Conservation (phyloP, 2,329 filamentous ascomycete species). For the Aspergillus sp. region DNA sequence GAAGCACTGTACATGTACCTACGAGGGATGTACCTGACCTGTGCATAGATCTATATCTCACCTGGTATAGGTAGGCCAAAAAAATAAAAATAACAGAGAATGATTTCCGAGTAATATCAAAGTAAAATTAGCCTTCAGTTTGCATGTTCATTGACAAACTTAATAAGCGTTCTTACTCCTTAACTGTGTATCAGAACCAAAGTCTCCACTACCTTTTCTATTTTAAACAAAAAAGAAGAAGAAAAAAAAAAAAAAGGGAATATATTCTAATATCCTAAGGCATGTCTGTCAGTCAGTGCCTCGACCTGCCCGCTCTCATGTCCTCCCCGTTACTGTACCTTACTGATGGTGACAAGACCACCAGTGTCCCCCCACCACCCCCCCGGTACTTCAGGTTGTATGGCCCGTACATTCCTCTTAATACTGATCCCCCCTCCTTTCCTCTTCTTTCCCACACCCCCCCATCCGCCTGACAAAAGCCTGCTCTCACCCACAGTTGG, state of each 20-base stretch:
- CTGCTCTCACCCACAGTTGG: conserved; percentile 2
- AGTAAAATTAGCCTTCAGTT: too few relatives aligned
- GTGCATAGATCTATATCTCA: neutral
- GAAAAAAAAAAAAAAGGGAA: neutral
- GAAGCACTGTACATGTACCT: neutral
- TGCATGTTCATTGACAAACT: too few relatives aligned
- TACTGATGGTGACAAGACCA: neutral
- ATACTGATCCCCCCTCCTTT: neutral
- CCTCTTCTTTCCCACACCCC: conserved; percentile 2
- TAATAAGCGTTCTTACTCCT: too few relatives aligned
- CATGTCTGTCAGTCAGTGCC: neutral
- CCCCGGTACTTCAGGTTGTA: too few relatives aligned
- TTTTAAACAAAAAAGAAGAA: too few relatives aligned
- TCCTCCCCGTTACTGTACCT: neutral
- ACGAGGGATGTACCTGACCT: neutral
- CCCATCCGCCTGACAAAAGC: conserved; percentile 9
- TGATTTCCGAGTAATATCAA: too few relatives aligned
- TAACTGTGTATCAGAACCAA: too few relatives aligned
- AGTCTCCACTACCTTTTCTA: too few relatives aligned
- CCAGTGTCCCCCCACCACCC: neutral
- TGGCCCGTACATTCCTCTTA: conserved; percentile 1
- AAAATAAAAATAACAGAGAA: too few relatives aligned
- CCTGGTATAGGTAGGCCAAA: too few relatives aligned
- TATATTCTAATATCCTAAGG: neutral
- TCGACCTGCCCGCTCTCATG: neutral